phyloP scores from a whole-genome alignment of 371 early-diverging fungal genomes.

The Lichtheimia hyalospora region DNA sequence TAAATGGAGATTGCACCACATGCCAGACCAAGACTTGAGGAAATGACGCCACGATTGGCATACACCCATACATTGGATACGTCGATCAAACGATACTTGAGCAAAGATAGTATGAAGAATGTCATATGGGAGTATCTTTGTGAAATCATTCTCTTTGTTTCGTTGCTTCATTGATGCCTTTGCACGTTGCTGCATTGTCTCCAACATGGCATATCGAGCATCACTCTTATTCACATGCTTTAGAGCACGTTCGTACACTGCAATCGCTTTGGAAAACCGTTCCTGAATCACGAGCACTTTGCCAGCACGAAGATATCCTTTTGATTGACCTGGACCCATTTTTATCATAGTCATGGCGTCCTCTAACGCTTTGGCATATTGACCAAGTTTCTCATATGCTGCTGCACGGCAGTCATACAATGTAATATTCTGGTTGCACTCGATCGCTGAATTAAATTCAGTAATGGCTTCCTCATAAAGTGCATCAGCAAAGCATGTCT shows the following conservation, averaged over 20 bases:
- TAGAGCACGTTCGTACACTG: constrained; percentile 24
- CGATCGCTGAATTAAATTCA: constrained; percentile 26
- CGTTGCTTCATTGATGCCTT: constrained; percentile 2
- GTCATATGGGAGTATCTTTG: constrained; percentile 33
- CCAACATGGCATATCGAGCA: constrained; percentile 17
- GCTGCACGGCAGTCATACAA: constrained; percentile 42
- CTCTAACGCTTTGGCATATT: constrained; percentile 18
- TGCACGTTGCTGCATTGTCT: constrained; percentile 1
- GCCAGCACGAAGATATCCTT: constrained; percentile 41
- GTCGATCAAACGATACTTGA: constrained; percentile 32
- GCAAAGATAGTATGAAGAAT: constrained; percentile 30
- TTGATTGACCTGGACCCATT: constrained; percentile 21
- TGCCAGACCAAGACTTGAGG: constrained; percentile 28
- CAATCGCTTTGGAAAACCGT: constrained; percentile 15
- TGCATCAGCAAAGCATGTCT: constrained; percentile 22
- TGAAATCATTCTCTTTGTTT: constrained; percentile 17
- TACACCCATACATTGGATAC: constrained; percentile 33
- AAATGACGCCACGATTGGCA: constrained; percentile 34
- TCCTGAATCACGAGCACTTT: constrained; percentile 26
- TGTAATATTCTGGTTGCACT: constrained; percentile 14
- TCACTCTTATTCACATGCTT: constrained; percentile 18
- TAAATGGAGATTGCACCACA: constrained; percentile 42
- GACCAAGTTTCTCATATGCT: constrained; percentile 23
- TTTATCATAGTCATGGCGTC: constrained; percentile 32
- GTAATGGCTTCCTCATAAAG: constrained; percentile 24